Evolutionary conservation across 2,329 filamentous ascomycete genomes (phyloP).

Genomic region (Fusarium piperis): DNA sequence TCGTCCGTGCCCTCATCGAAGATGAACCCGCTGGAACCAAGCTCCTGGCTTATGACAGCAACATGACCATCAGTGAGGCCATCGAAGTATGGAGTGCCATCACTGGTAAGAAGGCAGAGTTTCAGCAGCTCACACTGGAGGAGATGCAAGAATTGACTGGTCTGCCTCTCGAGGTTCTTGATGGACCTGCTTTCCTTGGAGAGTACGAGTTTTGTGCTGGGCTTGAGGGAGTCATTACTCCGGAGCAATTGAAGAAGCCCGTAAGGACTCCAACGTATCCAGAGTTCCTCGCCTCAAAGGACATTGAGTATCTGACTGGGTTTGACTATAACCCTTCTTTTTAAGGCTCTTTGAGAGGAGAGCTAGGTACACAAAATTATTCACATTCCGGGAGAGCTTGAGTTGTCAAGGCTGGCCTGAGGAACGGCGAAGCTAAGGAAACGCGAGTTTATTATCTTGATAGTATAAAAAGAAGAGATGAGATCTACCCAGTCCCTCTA

Average conservation of each 20-base stretch:
- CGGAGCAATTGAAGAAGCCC: constrained; percentile 50
- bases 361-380: not conserved
- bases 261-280: constrained; percentile 43
- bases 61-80: constrained; percentile 46
- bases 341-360: not conserved
- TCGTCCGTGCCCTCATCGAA: constrained; percentile 55
- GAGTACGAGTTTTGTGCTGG: constrained; percentile 56
- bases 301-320: constrained; percentile 6
- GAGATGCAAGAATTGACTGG: constrained; percentile 48
- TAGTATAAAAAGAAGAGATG: not conserved
- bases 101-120: constrained; percentile 49
- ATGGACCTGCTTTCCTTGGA: constrained; percentile 46
- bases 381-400: not conserved
- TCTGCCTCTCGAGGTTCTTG: constrained; percentile 50
- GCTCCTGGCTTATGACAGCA: constrained; percentile 56
- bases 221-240: constrained; percentile 49
- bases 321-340: not conserved
- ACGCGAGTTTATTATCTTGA: not conserved
- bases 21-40: constrained; percentile 51
- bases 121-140: constrained; percentile 43
- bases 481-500: not conserved
- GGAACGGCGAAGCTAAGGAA: not conserved
- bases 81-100: constrained; percentile 48
- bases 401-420: not conserved
- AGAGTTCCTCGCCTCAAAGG: constrained; percentile 42